Percentiles rank a stretch among this genome's conserved stretches.
Evolutionary conservation across 345 rosid species (phyloP).

Genomic region (Arabidopsis suecica): DNA sequence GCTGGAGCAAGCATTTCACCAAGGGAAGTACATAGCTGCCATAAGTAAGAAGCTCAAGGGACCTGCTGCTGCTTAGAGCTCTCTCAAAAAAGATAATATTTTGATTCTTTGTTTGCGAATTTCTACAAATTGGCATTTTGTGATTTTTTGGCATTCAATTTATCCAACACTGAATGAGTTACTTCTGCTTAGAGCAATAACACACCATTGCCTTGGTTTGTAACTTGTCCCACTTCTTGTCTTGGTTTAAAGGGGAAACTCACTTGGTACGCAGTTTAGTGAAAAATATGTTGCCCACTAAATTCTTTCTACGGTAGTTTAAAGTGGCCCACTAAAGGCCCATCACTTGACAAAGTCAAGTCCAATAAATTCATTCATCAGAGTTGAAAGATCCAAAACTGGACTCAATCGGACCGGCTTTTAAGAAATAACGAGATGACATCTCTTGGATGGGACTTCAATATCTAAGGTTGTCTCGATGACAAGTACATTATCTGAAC

Average conservation of each 20-base stretch:
- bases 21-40: constrained; percentile 87
- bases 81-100: constrained; percentile 5
- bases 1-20: constrained; percentile 89
- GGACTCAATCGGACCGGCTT: not conserved
- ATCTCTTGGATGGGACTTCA: not conserved
- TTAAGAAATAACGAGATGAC: too few species aligned
- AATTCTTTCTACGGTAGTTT: not conserved
- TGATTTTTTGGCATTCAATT: not conserved
- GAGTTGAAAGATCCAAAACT: not conserved
- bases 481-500: not conserved
- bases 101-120: constrained; percentile 25
- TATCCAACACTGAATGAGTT: constrained; percentile 15
- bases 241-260: not conserved
- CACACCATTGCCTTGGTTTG: constrained; percentile 6
- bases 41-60: constrained; percentile 87
- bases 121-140: constrained; percentile 12
- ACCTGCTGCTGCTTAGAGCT: constrained; percentile 46
- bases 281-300: not conserved
- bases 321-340: constrained; percentile 8
- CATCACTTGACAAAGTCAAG: not conserved
- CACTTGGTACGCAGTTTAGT: not conserved
- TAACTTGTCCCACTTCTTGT: not conserved
- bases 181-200: constrained; percentile 19
- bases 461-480: not conserved
- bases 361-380: not conserved